Evolutionary conservation across 768 basidiomycete species (phyloP), one percentile per base, ranked within the genome.

Genomic region (Suillus spraguei): DNA sequence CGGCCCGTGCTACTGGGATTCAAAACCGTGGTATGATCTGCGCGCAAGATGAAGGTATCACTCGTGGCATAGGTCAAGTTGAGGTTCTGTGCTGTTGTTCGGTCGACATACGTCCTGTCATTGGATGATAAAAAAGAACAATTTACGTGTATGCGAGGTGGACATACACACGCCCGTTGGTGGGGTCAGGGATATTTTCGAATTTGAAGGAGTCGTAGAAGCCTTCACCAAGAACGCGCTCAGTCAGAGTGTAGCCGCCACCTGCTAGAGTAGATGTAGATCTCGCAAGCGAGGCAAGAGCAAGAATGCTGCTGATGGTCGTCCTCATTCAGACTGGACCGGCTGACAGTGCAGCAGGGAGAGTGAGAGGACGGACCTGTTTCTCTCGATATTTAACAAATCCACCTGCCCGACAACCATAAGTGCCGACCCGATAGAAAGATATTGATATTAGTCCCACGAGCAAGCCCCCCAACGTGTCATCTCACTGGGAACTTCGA

Each of bases 151-250:
- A 38, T 7, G 22, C 6, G 9, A n/a, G 50, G 35, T 50, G 52
- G 20, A 69, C 84, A 68, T 72, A 88, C 88, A 91, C 89, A 60
- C 87, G 79, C 35, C 88, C 88, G 65, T 87, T 79, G 8, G 88
- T 89, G 5, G 88, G 88, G 68, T 90, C 89, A 1, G 82, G 17
- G 46, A 84, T 81, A 22, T 78, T 77, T 67, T 85, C 68, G 67
- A 80, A 81, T 5, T 70, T 65, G 68, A 90, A 90, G 5, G 78
- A 70, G 41, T 75, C 72, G 63, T 83, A 78, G 67, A 90, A 89
- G 22, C 70, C 76, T 46, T 70, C 60, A 39, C 88, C 87, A 16
- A 75, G 70, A 68, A 80, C 76, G 62, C 79, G 84, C 65, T 86
- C 81, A 11, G 62, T 64, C 36, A 76, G 62, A 16, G 24, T 62